Evolutionary conservation across 352 stramenopile genomes (phyloP), one percentile per base, ranked within the genome.

Genomic region (Aphanomyces astaci): DNA sequence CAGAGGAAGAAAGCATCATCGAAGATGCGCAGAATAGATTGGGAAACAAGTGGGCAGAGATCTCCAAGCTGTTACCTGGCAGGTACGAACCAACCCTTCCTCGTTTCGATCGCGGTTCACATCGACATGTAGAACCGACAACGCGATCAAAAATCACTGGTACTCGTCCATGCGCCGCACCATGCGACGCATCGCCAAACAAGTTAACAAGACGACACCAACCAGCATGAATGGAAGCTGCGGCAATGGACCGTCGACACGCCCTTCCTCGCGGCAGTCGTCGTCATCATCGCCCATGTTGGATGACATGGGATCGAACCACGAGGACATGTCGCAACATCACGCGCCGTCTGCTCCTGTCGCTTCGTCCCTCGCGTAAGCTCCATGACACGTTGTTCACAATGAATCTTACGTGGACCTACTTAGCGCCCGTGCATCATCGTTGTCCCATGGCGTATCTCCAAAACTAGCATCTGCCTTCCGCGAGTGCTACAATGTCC

Each of bases 21-120:
- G 87, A 96, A 55, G 82, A 94, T 63, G 84, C 86, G 3, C 90
- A 97, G 71, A 92, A 82, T 24, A 75, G 87, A 24, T 86, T 96
- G 30, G 96, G 97, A 19, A 99, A 99, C 80, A 95, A 98, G 62
- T 99, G 97, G 97, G 93, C 93, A 7, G 94, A 98, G 76, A 99
- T 99, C 75, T 96, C 96, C 32, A 99, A 99, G 72, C 79, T 96
- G 0, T 78, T 99, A 9, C 94, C 95, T 48, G 96, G 96, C 30
- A 78, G 84, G 81, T 91, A 69, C n/a, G 66, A 65, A 46, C 1
- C 19, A 25, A 22, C 19, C 27, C 11, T 28, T 1, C 30, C 25
- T 30, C 10, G 13, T 17, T 28, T 32, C 31, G n/a, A 64, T 52
- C 0, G 0, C 24, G 13, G 25, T 10, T 27, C 54, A 19, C 46